Evolutionary conservation across 257 asterid genomes (phyloP).

Genomic region (Gentiana macrophylla): DNA sequence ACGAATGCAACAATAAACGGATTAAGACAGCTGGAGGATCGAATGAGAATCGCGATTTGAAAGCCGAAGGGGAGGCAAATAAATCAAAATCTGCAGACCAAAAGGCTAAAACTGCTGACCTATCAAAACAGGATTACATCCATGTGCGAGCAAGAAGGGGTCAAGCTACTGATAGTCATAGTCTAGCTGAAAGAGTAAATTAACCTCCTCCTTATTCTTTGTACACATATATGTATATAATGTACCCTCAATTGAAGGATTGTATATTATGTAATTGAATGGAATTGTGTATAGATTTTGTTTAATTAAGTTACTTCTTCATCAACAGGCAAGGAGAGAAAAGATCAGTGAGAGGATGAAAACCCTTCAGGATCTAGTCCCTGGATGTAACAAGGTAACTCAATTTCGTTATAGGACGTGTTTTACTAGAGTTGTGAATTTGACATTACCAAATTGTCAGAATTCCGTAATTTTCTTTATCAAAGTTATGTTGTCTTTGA

Average conservation of each 20-base stretch:
- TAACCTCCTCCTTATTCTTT: neutral
- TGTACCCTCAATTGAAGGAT: neutral
- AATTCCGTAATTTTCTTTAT: too few relatives aligned
- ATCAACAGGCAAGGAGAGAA: slow-evolving; percentile 44
- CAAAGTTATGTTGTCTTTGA: neutral
- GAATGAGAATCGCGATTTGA: slow-evolving; percentile 16
- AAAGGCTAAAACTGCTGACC: slow-evolving; percentile 22
- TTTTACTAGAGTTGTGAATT: too few relatives aligned
- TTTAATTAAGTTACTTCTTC: slow-evolving; percentile 5
- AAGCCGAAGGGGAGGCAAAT: slow-evolving; percentile 26
- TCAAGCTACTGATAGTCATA: slow-evolving; percentile 48
- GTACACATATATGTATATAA: neutral
- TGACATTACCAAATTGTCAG: too few relatives aligned
- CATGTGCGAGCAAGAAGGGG: slow-evolving; percentile 49
- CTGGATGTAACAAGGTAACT: slow-evolving; percentile 44
- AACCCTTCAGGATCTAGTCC: slow-evolving; percentile 44
- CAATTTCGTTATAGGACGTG: too few relatives aligned
- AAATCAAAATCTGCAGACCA: slow-evolving; percentile 22
- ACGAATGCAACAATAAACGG: slow-evolving; percentile 24
- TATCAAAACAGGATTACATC: slow-evolving; percentile 39
- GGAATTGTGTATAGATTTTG: neutral
- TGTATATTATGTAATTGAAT: neutral
- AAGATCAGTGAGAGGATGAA: slow-evolving; percentile 48
- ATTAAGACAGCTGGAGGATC: slow-evolving; percentile 18
- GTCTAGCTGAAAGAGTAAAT: slow-evolving; percentile 45